A percentile compares a stretch with the other conserved stretches of the same genome.
Conservation (phyloP, 768 basidiomycete species). For the Boletus patriciae region DNA sequence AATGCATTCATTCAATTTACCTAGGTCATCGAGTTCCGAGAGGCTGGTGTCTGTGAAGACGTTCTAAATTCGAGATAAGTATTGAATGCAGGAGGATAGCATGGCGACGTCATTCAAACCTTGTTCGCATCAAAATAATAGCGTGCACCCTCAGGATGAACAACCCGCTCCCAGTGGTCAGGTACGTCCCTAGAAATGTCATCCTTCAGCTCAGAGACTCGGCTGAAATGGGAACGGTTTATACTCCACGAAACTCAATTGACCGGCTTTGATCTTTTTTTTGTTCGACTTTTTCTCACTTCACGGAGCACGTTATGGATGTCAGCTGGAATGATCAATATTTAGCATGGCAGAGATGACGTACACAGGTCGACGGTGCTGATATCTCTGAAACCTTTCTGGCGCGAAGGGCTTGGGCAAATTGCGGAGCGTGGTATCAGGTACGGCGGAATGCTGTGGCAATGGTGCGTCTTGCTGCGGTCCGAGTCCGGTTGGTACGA, state of each 20-base stretch:
- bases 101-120: background rate
- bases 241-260: background rate
- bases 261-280: background rate
- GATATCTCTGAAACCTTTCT: background rate
- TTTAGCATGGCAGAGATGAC: background rate
- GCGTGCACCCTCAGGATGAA: conserved; percentile 1
- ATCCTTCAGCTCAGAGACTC: background rate
- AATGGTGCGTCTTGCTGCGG: too few relatives aligned
- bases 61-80: background rate
- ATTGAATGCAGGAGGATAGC: background rate
- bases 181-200: background rate
- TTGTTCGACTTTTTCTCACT: background rate
- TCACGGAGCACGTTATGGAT: background rate
- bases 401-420: background rate
- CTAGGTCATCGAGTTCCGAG: background rate
- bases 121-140: background rate
- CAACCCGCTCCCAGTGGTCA: background rate
- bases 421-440: background rate
- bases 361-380: background rate
- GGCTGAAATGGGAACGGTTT: background rate
- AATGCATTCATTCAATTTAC: background rate
- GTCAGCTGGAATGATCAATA: background rate
- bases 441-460: background rate
- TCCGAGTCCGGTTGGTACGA: background rate
- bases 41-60: background rate